Conservation (phyloP, 257 asterid genomes). For the Asclepias syriaca region DNA sequence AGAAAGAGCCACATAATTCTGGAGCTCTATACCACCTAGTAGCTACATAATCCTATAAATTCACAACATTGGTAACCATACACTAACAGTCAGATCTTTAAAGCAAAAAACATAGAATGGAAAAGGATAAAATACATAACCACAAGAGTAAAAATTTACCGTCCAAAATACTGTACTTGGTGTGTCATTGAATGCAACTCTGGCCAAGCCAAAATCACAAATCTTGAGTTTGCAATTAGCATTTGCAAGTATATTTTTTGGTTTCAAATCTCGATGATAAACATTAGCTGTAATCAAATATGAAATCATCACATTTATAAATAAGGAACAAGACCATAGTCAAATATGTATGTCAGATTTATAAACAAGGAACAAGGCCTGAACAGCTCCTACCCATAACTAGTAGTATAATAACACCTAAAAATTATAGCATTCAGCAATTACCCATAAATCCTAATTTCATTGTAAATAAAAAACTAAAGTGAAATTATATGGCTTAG, state of each 20-base stretch:
- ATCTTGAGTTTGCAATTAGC: slow-evolving; percentile 93
- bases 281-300: slow-evolving; percentile 69
- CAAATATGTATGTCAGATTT: slow-evolving; percentile 10
- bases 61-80: slow-evolving; percentile 5
- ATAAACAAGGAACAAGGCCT: background rate
- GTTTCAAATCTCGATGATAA: slow-evolving; percentile 86
- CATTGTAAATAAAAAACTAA: background rate
- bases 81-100: slow-evolving; percentile 2
- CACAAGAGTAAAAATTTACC: slow-evolving; percentile 35
- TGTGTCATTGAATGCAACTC: slow-evolving; percentile 88
- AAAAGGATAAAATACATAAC: background rate
- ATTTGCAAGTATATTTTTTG: slow-evolving; percentile 88
- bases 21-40: slow-evolving; percentile 96
- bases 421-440: background rate
- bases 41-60: slow-evolving; percentile 81
- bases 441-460: background rate
- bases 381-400: background rate
- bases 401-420: background rate
- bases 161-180: slow-evolving; percentile 96
- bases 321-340: slow-evolving; percentile 11
- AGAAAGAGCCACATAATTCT: slow-evolving; percentile 86
- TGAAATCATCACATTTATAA: slow-evolving; percentile 6
- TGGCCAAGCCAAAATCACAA: slow-evolving; percentile 94
- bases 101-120: background rate
- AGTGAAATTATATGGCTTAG: background rate